Base-by-base conservation (phyloP, 1,284 basidiomycete species). In the Coniferiporia sulphurascens region DNA sequence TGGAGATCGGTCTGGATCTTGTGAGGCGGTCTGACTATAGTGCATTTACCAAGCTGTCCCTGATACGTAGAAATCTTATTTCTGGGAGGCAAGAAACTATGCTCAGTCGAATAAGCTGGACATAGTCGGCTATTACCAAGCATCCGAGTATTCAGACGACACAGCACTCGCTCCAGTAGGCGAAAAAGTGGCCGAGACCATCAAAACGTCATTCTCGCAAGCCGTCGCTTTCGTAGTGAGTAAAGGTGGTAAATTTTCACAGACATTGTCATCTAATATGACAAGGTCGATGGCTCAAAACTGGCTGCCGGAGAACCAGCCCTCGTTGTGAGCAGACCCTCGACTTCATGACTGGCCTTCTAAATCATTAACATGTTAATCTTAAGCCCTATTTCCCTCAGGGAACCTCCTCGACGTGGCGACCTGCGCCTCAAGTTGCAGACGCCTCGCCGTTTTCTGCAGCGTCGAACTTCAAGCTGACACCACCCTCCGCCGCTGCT, bases 1-100 rank as follows among this genome's bases (percentile, higher is more conserved):
- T 89, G 84, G 87, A 90, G 68, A 84, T 89, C 62, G 89, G 87
- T 12, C 75, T 91, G 51, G 85, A 87, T 64, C 71, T 91, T 65
- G 88, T 89, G 65, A 67, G 81, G 22, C 22, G 35, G n/a, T 17
- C 52, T 15, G 10, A 56, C n/a, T 51, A 48, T 35, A 22, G 44
- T 41, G 35, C 22, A 46, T 60, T 12, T 38, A 41, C 55, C 32
- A 59, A 27, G 27, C 27, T 45, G 51, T 19, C 53, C 64, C 21
- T 17, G 15, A 59, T 19, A 22, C 22, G 13, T 36, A 19, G 21
- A 22, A 7, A 22, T 43, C 21, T 43, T 41, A 43, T n/a, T 19
- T 50, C 6, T 52, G 44, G 59, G 60, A 88, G 86, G 84, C 83
- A 52, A 73, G 69, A 56, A 76, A 77, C 61, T 76, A 87, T 64